These are phyloP conservation scores for Solanum verrucosum DNA, from an alignment of 257 asterid species.

Conservation along the genomic window DNA sequence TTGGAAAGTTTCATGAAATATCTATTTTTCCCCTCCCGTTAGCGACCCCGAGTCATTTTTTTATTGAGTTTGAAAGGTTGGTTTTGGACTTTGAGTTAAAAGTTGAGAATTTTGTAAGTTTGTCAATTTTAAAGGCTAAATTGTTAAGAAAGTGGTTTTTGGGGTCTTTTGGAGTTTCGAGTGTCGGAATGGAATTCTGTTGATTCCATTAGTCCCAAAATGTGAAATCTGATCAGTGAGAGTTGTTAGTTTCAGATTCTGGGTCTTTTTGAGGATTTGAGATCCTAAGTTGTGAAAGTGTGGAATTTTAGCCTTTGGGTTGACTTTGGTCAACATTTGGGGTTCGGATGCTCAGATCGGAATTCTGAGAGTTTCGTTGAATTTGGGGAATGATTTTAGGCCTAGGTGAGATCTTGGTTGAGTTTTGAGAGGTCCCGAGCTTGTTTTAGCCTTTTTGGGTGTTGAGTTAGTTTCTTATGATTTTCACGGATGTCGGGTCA, in stretches of 20 bases:
- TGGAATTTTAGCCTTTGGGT: too few relatives aligned
- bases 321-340: not conserved
- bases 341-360: not conserved
- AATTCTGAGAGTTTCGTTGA: not conserved
- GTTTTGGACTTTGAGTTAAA: not conserved
- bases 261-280: not conserved
- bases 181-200: not conserved
- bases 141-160: too few relatives aligned
- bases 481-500: too few relatives aligned
- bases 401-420: not conserved
- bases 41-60: not conserved
- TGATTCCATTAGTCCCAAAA: too few relatives aligned
- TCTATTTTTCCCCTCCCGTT: not conserved
- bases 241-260: not conserved
- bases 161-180: not conserved
- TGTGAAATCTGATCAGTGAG: rapidly evolving
- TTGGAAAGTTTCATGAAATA: not conserved
- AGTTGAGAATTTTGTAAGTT: not conserved
- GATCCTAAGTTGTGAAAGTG: not conserved
- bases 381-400: not conserved
- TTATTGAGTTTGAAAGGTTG: too few relatives aligned
- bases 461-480: not conserved
- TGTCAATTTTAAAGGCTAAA: not conserved
- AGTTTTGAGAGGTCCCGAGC: not conserved
- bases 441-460: not conserved